Conservation (phyloP, 371 early-diverging fungal species). For the Nosema bombycis region DNA sequence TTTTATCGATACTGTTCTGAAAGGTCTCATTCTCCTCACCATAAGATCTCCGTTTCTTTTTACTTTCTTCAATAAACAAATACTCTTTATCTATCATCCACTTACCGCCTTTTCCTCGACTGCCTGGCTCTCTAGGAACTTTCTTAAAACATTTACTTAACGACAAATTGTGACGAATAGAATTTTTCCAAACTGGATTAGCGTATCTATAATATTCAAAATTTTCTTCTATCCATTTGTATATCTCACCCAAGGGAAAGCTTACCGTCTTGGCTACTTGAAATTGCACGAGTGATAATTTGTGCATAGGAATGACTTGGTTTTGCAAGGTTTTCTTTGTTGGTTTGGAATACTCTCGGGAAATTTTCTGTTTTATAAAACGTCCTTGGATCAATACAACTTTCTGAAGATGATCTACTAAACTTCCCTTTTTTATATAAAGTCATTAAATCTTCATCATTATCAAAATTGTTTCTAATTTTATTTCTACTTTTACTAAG, state of each 20-base stretch:
- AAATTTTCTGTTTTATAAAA: constrained; percentile 12
- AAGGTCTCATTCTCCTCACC: not conserved
- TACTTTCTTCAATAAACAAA: constrained; percentile 13
- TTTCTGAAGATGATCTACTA: constrained; percentile 5
- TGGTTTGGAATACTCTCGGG: not conserved
- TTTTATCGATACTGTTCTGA: not conserved
- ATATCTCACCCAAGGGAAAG: constrained; percentile 64
- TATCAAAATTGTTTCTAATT: not conserved
- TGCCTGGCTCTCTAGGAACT: constrained; percentile 54
- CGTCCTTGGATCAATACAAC: constrained; percentile 32
- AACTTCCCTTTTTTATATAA: not conserved
- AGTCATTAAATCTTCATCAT: not conserved
- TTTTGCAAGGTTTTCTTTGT: constrained; percentile 32
- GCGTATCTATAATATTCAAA: constrained; percentile 62
- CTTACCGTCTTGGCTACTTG: constrained; percentile 34
- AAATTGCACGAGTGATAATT: constrained; percentile 61
- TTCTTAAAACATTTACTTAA: constrained; percentile 64
- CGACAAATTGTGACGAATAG: constrained; percentile 65
- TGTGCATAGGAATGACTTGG: constrained; percentile 63
- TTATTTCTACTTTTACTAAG: not conserved
- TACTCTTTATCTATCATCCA: constrained; percentile 55
- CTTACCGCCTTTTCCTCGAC: constrained; percentile 63
- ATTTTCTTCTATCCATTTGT: constrained; percentile 61
- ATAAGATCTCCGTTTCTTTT: constrained; percentile 15
- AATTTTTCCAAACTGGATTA: constrained; percentile 65